Evolutionary conservation across 2,329 filamentous ascomycete genomes (phyloP).

Genomic region (Pyricularia sp.): DNA sequence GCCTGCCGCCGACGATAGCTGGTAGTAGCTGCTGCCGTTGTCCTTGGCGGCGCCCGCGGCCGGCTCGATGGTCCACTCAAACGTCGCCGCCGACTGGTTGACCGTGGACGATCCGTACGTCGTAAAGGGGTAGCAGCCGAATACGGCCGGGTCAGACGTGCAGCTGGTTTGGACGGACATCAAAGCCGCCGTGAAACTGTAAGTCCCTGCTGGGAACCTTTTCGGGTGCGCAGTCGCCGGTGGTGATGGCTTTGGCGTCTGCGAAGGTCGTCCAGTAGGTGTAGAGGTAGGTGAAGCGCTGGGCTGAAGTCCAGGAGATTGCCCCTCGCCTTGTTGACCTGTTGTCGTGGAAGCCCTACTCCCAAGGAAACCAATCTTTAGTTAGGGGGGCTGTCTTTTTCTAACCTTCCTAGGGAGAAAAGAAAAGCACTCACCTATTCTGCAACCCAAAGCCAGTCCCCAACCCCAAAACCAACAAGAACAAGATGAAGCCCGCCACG

Average conservation of each 20-base stretch:
- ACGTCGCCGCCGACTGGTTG: slow-evolving; percentile 30
- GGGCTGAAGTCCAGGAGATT: background rate
- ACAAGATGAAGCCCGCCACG: slow-evolving; percentile 14
- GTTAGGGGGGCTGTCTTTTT: background rate
- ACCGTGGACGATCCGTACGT: slow-evolving; percentile 29
- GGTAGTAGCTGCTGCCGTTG: background rate
- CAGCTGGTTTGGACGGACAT: slow-evolving; percentile 39
- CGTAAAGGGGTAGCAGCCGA: slow-evolving; percentile 47
- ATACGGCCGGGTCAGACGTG: slow-evolving; percentile 43
- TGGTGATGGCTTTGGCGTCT: background rate
- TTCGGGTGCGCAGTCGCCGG: background rate
- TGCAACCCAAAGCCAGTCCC: slow-evolving; percentile 26
- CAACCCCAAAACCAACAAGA: slow-evolving; percentile 22
- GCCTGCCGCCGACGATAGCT: slow-evolving; percentile 27
- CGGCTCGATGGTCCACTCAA: slow-evolving; percentile 47
- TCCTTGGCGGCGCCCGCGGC: background rate
- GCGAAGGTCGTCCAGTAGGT: background rate
- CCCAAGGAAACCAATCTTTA: background rate
- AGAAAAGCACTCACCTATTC: background rate
- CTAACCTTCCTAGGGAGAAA: too few relatives aligned
- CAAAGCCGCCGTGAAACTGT: slow-evolving; percentile 45
- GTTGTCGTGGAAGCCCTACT: background rate
- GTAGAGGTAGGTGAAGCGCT: background rate
- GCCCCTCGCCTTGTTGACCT: background rate
- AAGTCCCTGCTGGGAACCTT: slow-evolving; percentile 50